These are phyloP conservation scores for Zymoseptoria passerinii DNA, from an alignment of 2,329 filamentous ascomycete genomes.

Conservation along the genomic window DNA sequence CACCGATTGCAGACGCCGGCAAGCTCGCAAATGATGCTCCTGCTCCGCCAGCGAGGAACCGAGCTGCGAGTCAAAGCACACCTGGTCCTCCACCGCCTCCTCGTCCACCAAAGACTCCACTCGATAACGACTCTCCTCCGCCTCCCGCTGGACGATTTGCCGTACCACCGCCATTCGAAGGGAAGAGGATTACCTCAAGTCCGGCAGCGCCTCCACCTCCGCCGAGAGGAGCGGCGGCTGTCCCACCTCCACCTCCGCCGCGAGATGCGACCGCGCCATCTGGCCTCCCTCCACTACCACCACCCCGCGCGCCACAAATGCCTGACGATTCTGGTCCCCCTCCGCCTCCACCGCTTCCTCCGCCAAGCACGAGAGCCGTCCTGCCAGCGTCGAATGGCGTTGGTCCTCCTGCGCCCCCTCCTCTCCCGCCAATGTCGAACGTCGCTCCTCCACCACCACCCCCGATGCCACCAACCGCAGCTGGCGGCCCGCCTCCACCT, in stretches of 20 bases:
- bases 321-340: constrained; percentile 31
- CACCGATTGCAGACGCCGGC: constrained; percentile 80
- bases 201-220: constrained; percentile 52
- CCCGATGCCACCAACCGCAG: constrained; percentile 30
- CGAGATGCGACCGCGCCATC: constrained; percentile 31
- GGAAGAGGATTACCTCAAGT: constrained; percentile 50
- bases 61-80: constrained; percentile 25
- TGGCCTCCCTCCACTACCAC: constrained; percentile 30
- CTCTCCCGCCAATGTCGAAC: constrained; percentile 34
- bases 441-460: constrained; percentile 33
- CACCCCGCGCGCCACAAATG: constrained; percentile 55
- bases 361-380: constrained; percentile 21
- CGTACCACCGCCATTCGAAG: constrained; percentile 72
- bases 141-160: constrained; percentile 46
- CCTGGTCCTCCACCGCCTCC: constrained; percentile 42
- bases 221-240: constrained; percentile 37
- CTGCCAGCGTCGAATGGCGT: constrained; percentile 20
- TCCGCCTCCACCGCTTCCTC: constrained; percentile 30
- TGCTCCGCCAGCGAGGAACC: constrained; percentile 50
- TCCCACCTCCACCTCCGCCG: constrained; percentile 46
- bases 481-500: constrained; percentile 31
- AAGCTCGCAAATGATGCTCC: constrained; percentile 40
- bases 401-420: constrained; percentile 37
- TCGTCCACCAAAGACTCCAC: constrained; percentile 43
- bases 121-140: constrained; percentile 49